phyloP scores from a whole-genome alignment of 495 filamentous ascomycete species.

The Lepidopterella palustris region DNA sequence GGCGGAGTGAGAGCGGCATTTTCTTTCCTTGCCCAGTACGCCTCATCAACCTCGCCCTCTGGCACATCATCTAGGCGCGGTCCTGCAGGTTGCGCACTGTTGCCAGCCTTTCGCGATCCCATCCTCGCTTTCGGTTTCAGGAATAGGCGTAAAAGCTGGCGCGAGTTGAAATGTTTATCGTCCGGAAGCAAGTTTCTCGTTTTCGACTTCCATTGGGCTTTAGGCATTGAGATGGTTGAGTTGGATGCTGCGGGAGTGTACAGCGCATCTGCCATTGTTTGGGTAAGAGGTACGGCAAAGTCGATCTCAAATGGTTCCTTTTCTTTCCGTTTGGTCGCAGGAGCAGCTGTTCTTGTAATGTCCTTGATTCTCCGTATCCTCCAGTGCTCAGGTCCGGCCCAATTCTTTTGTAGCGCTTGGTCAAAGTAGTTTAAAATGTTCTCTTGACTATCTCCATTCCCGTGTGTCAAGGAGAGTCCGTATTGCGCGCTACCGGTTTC shows the following conservation, averaged over 20 bases:
- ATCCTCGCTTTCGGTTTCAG: slow-evolving; percentile 86
- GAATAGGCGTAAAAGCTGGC: slow-evolving; percentile 81
- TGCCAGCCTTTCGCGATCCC: slow-evolving; percentile 47
- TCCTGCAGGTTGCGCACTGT: slow-evolving; percentile 27
- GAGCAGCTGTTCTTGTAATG: slow-evolving; percentile 54
- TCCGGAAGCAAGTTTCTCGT: slow-evolving; percentile 89
- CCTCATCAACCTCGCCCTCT: slow-evolving; percentile 81
- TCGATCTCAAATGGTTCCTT: slow-evolving; percentile 96
- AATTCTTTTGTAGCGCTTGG: slow-evolving; percentile 89
- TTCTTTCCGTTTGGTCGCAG: slow-evolving; percentile 65
- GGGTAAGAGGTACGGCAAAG: slow-evolving; percentile 66
- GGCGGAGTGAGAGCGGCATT: slow-evolving; percentile 42
- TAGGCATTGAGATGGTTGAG: slow-evolving; percentile 73
- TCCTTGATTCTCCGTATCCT: slow-evolving; percentile 91
- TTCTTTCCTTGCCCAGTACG: slow-evolving; percentile 87
- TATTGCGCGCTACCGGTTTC: slow-evolving; percentile 58
- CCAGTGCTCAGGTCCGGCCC: slow-evolving; percentile 99
- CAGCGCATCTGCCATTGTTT: slow-evolving; percentile 65
- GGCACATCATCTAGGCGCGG: slow-evolving; percentile 47
- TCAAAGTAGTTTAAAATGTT: slow-evolving; percentile 97
- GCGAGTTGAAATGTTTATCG: slow-evolving; percentile 97
- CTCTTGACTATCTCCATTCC: slow-evolving; percentile 61
- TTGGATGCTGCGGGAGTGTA: slow-evolving; percentile 80
- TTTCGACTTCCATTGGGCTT: slow-evolving; percentile 92
- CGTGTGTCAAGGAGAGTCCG: slow-evolving; percentile 63